Evolutionary conservation across 306 rosid genomes (phyloP), one percentile per base, ranked within the genome.

Genomic region (Dicorynia guianensis): DNA sequence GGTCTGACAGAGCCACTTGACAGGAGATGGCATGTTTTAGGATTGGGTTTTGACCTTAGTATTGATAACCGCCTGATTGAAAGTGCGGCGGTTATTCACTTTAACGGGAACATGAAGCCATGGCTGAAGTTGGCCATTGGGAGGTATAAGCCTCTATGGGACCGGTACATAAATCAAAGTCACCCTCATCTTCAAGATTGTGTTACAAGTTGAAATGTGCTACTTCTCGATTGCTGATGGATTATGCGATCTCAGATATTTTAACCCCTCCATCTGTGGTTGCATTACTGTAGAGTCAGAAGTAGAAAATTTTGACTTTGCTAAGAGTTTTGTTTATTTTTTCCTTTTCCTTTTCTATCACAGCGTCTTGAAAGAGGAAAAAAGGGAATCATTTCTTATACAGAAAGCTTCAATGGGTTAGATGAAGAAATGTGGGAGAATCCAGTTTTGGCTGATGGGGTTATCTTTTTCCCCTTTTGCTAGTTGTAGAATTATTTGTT

Each of bases 11-110:
- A 93, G 79, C 93, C 97, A 9, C 96, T 93, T 63, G 98, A 93
- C 62, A 80, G 98, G 80, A 93, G 98, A 91, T 93, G 98, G 98
- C 98, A 93, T 78, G 94, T 93, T 15, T 84, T 93, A 75, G 98
- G 98, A 75, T 76, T 93, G 76, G 97, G 98, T 63, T 89, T 89
- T 63, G 96, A 93, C 84, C 50, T 86, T 54, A 89, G 89, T 52
- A 80, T 93, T 34, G 97, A 93, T 79, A 81, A 79, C 57, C 90
- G 94, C 18, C 79, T 93, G 73, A 93, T 93, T 17, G 96, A 93
- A 73, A 93, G 88, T 53, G 98, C 94, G 0, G 97, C 96, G 5
- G 98, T 93, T 13, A 85, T 93, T 79, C 98, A 93, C 83, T 93
- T 84, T 11, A 93, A 93, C 13, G 98, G 98, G 58, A 89, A 88